A percentile compares a stretch with the other conserved stretches of the same genome.
These are phyloP conservation scores for Sporisorium graminicola DNA, from an alignment of 1,284 basidiomycete species.

Conservation along the genomic window DNA sequence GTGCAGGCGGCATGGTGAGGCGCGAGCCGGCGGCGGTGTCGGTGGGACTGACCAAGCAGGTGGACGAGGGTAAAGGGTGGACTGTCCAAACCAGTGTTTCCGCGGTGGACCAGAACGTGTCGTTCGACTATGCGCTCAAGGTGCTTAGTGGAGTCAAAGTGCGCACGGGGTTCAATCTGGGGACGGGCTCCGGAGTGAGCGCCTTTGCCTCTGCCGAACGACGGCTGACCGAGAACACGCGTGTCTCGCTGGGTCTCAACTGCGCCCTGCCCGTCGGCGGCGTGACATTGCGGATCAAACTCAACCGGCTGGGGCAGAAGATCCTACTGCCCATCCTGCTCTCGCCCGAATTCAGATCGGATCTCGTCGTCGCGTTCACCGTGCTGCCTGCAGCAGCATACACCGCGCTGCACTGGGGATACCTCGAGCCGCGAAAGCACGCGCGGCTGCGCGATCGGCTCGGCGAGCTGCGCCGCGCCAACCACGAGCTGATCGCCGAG, in stretches of 20 bases:
- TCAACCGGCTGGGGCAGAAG: slow-evolving; percentile 74
- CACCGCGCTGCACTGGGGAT: slow-evolving; percentile 74
- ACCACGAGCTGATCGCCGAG: slow-evolving; percentile 76
- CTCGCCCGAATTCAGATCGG: slow-evolving; percentile 72
- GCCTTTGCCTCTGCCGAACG: slow-evolving; percentile 67
- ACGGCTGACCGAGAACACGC: slow-evolving; percentile 69
- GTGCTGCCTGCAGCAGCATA: slow-evolving; percentile 74
- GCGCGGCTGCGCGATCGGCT: slow-evolving; percentile 69
- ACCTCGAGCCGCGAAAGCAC: slow-evolving; percentile 75
- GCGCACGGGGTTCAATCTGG: slow-evolving; percentile 70
- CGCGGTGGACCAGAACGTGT: slow-evolving; percentile 55
- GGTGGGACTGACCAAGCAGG: slow-evolving; percentile 61
- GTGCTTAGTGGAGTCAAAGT: slow-evolving; percentile 71
- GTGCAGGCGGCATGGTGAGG: slow-evolving; percentile 23
- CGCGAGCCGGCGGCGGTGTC: slow-evolving; percentile 55
- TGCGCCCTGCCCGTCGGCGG: slow-evolving; percentile 62
- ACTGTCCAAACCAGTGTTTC: slow-evolving; percentile 54
- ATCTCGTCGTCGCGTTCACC: slow-evolving; percentile 73
- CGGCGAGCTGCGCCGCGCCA: slow-evolving; percentile 74
- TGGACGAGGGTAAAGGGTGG: slow-evolving; percentile 56
- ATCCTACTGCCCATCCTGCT: slow-evolving; percentile 75
- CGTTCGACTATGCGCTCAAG: slow-evolving; percentile 71
- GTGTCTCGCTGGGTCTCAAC: slow-evolving; percentile 67
- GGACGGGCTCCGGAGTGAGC: slow-evolving; percentile 62
- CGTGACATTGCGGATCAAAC: slow-evolving; percentile 66